A percentile compares a stretch with the other conserved stretches of the same genome.
Conservation (phyloP, 805 yeast genomes). For the Metschnikowia reukaufii region DNA sequence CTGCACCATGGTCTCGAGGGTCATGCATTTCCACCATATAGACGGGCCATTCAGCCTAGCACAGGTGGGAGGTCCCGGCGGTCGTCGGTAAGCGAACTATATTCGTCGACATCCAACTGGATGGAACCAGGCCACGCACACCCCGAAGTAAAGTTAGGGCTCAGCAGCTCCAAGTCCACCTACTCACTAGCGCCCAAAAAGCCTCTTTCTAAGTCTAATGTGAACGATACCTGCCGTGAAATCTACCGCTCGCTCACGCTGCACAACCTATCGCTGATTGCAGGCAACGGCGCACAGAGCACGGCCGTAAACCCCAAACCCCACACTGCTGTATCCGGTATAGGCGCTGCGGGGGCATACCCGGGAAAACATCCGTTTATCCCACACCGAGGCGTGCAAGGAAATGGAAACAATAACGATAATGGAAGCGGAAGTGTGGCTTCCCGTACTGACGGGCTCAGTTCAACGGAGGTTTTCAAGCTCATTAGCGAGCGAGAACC, state of each 20-base stretch:
- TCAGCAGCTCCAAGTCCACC: conserved; percentile 17
- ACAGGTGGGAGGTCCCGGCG: conserved; percentile 29
- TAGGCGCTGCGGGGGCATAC: neutral
- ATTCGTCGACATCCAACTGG: conserved; percentile 49
- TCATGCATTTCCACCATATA: neutral
- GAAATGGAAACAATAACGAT: neutral
- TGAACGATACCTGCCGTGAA: conserved; percentile 33
- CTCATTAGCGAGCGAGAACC: conserved; percentile 18
- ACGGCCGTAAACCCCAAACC: no score
- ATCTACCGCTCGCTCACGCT: conserved; percentile 40
- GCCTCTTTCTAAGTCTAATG: conserved; percentile 16
- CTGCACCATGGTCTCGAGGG: neutral
- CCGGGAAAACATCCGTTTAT: neutral
- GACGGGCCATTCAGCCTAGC: conserved; percentile 22
- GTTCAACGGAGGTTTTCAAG: conserved; percentile 23
- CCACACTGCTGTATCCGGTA: no score
- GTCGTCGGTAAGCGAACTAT: conserved; percentile 41
- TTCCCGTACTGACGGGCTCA: conserved; percentile 15
- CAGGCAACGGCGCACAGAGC: conserved; percentile 13
- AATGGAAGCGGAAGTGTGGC: no score
- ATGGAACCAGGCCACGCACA: conserved; percentile 44
- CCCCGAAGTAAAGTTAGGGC: conserved; percentile 3
- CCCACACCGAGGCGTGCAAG: neutral
- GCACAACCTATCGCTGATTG: conserved; percentile 25
- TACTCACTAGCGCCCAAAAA: conserved; percentile 13